Conservation (phyloP, 352 stramenopile species). For the Blastocystis sp. region DNA sequence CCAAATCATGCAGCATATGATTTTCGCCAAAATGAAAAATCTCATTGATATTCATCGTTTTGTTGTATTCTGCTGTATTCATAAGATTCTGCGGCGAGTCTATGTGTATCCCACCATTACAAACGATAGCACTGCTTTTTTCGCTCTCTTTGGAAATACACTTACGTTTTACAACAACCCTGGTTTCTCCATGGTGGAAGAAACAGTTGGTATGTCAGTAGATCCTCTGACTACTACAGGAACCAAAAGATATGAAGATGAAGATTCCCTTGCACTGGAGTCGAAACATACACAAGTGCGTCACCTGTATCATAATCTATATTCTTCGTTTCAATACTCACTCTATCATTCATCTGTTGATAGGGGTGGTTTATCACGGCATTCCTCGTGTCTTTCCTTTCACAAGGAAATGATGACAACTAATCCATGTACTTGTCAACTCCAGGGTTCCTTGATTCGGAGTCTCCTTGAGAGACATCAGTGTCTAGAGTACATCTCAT, state of each 20-base stretch:
- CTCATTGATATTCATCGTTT: conserved; percentile 28
- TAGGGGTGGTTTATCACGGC: neutral
- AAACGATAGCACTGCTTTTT: neutral
- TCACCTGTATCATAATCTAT: conserved; percentile 6
- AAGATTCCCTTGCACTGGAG: neutral
- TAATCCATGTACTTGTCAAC: conserved; percentile 17
- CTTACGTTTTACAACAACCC: neutral
- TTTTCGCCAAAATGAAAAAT: neutral
- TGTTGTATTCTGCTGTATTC: conserved; percentile 48
- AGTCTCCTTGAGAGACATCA: conserved; percentile 5
- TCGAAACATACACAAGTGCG: too few relatives aligned
- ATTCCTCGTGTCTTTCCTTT: conserved; percentile 30
- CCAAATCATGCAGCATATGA: neutral
- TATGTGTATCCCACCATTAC: conserved; percentile 4
- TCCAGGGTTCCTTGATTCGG: neutral
- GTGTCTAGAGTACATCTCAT: conserved; percentile 40
- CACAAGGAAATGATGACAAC: neutral
- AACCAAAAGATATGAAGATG: neutral
- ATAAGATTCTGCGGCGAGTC: conserved; percentile 27
- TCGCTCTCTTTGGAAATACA: neutral
- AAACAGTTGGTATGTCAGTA: conserved; percentile 40
- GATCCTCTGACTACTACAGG: neutral
- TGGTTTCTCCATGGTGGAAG: neutral
- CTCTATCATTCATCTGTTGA: neutral
- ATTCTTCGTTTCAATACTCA: conserved; percentile 20